Percentiles rank a stretch among this genome's conserved stretches.
Evolutionary conservation across 2,329 filamentous ascomycete genomes (phyloP).

Genomic region (Pezicula radicicola): DNA sequence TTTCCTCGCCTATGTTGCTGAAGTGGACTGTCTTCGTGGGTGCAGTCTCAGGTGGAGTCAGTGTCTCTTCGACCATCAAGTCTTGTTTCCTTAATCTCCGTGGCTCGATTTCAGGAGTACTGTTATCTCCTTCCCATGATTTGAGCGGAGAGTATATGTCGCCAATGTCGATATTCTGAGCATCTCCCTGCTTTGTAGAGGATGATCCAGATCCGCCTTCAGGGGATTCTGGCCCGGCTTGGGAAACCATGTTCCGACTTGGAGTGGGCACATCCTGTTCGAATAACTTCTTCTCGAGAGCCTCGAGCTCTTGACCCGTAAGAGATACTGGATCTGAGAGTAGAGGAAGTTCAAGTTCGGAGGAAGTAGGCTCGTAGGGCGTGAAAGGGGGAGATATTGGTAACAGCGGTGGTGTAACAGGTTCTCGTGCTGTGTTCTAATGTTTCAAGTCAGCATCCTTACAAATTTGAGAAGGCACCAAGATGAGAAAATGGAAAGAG

Average conservation of each 20-base stretch:
- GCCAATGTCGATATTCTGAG: conserved; percentile 60
- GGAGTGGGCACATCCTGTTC: conserved; percentile 23
- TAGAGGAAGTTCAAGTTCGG: conserved; percentile 5
- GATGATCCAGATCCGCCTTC: not conserved
- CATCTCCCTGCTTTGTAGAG: conserved; percentile 25
- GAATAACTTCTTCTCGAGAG: conserved; percentile 23
- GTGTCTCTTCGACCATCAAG: conserved; percentile 24
- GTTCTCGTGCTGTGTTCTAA: conserved; percentile 18
- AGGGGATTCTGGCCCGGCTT: no score
- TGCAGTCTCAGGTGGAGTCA: conserved; percentile 22
- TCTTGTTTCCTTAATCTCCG: conserved; percentile 11
- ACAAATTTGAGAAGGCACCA: no score
- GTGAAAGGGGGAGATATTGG: conserved; percentile 11
- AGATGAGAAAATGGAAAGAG: not conserved
- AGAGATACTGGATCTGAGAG: conserved; percentile 9
- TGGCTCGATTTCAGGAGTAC: not conserved
- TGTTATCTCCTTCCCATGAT: conserved; percentile 6
- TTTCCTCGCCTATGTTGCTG: conserved; percentile 21
- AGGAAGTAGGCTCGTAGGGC: conserved; percentile 21
- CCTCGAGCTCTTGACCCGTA: conserved; percentile 16
- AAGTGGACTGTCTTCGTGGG: conserved; percentile 21
- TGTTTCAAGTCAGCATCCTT: not conserved
- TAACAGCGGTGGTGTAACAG: conserved; percentile 28
- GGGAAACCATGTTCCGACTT: conserved; percentile 3
- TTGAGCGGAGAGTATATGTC: conserved; percentile 48